Evolutionary conservation across 148 eudicot species (phyloP).

Genomic region (Rhododendron ovatum): DNA sequence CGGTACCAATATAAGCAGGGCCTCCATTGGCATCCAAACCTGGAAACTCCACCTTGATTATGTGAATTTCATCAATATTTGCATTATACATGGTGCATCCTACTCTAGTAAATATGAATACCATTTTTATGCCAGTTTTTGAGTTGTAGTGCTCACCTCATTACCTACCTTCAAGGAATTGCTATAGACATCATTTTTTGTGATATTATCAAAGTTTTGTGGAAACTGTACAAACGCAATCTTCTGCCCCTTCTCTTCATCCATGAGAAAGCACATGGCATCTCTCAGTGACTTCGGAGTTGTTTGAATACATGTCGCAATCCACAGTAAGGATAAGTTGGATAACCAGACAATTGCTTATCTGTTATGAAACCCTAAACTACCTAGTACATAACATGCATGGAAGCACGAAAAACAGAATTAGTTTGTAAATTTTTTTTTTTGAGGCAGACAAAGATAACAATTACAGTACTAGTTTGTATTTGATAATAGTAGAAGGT

Average conservation of each 20-base stretch:
- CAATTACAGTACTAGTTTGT: background rate
- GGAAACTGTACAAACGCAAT: conserved; percentile 15
- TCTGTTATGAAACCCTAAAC: conserved; percentile 11
- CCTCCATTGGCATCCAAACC: conserved; percentile 17
- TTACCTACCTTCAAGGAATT: background rate
- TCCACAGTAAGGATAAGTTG: conserved; percentile 12
- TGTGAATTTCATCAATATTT: background rate
- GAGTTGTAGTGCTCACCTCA: background rate
- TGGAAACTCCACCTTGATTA: conserved; percentile 5
- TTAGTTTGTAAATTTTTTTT: background rate
- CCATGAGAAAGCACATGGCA: conserved; percentile 16
- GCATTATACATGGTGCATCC: background rate
- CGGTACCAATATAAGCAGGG: conserved; percentile 10
- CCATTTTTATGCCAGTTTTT: background rate
- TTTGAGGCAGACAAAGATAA: no score
- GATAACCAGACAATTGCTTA: conserved; percentile 9
- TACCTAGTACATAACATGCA: background rate
- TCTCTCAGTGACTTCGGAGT: conserved; percentile 10
- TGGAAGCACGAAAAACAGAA: background rate
- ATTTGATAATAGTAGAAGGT: background rate
- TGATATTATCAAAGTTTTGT: background rate
- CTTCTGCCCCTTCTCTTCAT: conserved; percentile 12
- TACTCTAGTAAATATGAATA: background rate
- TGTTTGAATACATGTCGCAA: conserved; percentile 11
- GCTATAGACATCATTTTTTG: conserved; percentile 7